Conservation (phyloP, 2,329 filamentous ascomycete genomes). For the Fusarium secorum region DNA sequence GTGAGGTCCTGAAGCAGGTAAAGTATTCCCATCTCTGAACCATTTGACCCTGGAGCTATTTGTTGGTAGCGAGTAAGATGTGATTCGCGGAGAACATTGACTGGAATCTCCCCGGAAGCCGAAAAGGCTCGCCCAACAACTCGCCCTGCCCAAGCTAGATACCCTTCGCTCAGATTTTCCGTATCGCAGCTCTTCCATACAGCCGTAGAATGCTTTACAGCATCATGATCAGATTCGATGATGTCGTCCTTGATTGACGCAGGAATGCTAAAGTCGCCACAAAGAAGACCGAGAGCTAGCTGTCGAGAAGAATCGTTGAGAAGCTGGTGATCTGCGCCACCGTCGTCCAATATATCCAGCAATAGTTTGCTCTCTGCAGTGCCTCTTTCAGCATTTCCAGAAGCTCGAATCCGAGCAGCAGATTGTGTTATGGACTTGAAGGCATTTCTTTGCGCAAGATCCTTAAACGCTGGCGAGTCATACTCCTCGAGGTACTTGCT, state of each 20-base stretch:
- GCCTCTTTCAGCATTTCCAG: slow-evolving; percentile 73
- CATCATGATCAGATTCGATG: slow-evolving; percentile 71
- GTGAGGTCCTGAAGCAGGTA: slow-evolving; percentile 68
- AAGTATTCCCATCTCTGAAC: slow-evolving; percentile 71
- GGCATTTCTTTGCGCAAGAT: slow-evolving; percentile 58
- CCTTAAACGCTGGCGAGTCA: slow-evolving; percentile 60
- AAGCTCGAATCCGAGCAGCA: slow-evolving; percentile 70
- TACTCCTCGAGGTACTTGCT: slow-evolving; percentile 72
- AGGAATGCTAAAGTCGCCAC: slow-evolving; percentile 73
- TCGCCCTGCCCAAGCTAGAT: slow-evolving; percentile 84
- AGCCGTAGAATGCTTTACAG: slow-evolving; percentile 67
- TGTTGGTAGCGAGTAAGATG: slow-evolving; percentile 59
- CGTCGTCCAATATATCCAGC: slow-evolving; percentile 80
- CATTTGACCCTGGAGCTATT: slow-evolving; percentile 55
- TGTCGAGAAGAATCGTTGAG: slow-evolving; percentile 75
- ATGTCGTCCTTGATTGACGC: slow-evolving; percentile 63
- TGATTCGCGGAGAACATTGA: slow-evolving; percentile 68
- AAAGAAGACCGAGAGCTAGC: slow-evolving; percentile 76
- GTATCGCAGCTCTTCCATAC: slow-evolving; percentile 80
- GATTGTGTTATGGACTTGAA: slow-evolving; percentile 74
- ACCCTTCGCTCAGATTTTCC: slow-evolving; percentile 70
- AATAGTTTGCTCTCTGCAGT: slow-evolving; percentile 83
- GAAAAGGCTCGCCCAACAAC: slow-evolving; percentile 86
- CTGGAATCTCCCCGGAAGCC: slow-evolving; percentile 72
- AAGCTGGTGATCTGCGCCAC: slow-evolving; percentile 66